Evolutionary conservation across 2,329 filamentous ascomycete species (phyloP), one percentile per base, ranked within the genome.

Genomic region (Nannizziopsis barbatae): DNA sequence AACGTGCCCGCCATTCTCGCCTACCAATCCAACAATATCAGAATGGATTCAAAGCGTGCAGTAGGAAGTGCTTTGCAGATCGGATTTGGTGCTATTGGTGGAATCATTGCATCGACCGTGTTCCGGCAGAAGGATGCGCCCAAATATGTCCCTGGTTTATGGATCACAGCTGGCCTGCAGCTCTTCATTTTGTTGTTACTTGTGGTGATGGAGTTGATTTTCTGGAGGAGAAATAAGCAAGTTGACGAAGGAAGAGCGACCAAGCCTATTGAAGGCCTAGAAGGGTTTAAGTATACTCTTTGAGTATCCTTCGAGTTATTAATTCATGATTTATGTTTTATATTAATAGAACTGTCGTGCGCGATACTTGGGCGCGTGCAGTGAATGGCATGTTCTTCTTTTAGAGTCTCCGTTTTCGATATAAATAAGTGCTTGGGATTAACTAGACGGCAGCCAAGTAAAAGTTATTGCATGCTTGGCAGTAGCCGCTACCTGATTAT

Each of bases 31-130:
- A 65, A 64, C 50, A 63, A 65, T 43, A 61, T 62, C 42, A 56
- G 58, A 10, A 89, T 59, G 77, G 83, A 88, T 68, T 88, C 84
- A 81, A 89, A 88, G 71, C 77, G 84, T 38, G 83, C 84, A 0
- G 80, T 89, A 56, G 81, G 79, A 62, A 83, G 77, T 49, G 82
- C 84, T 3, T 81, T 80, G 0, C 74, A 87, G 5, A 82, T 89
- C 3, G 81, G 81, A 1, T 79, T 83, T 41, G 83, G 84, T 4
- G 83, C 81, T 2, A 69, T 88, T 14, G 84, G 84, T 20, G 84
- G 84, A 22, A 88, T 88, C 52, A 74, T 77, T 1, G 83, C 82
- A 12, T 77, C 75, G 52, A 68, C 84, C 46, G 77, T 86, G 7
- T 88, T 87, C 65, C 72, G 78, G 56, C 15, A 49, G 36, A 33